Evolutionary conservation across 768 basidiomycete species (phyloP).

Genomic region (Lactarius vividus): DNA sequence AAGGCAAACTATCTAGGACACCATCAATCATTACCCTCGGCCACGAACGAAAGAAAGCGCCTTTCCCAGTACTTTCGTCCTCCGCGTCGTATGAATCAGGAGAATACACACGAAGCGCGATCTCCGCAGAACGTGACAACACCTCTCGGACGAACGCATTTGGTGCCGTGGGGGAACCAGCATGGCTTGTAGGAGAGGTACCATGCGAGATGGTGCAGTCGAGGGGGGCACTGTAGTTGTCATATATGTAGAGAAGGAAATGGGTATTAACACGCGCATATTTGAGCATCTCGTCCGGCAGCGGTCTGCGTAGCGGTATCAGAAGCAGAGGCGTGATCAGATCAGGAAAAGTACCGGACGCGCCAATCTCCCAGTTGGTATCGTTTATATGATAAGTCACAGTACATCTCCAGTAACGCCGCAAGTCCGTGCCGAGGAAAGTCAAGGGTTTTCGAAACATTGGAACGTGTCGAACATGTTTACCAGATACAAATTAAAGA

Average conservation of each 20-base stretch:
- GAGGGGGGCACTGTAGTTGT: constrained; percentile 83
- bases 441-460: constrained; percentile 86
- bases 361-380: constrained; percentile 98
- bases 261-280: constrained; percentile 98
- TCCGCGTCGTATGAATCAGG: constrained; percentile 67
- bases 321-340: background rate
- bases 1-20: constrained; percentile 38
- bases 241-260: constrained; percentile 90
- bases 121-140: constrained; percentile 71
- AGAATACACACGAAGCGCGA: constrained; percentile 68
- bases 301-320: constrained; percentile 47
- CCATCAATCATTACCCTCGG: constrained; percentile 7
- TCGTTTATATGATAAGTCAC: constrained; percentile 91
- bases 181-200: constrained; percentile 29
- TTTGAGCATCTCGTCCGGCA: constrained; percentile 82
- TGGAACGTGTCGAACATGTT: constrained; percentile 98
- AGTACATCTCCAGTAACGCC: constrained; percentile 81
- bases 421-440: constrained; percentile 84
- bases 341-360: constrained; percentile 54
- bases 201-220: constrained; percentile 52
- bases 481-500: constrained; percentile 91
- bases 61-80: constrained; percentile 81
- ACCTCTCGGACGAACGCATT: constrained; percentile 56
- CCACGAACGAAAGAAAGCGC: too few relatives aligned
- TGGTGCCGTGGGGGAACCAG: constrained; percentile 21